phyloP scores from a whole-genome alignment of 1,139 yeast species.

The Taphrina communis region DNA sequence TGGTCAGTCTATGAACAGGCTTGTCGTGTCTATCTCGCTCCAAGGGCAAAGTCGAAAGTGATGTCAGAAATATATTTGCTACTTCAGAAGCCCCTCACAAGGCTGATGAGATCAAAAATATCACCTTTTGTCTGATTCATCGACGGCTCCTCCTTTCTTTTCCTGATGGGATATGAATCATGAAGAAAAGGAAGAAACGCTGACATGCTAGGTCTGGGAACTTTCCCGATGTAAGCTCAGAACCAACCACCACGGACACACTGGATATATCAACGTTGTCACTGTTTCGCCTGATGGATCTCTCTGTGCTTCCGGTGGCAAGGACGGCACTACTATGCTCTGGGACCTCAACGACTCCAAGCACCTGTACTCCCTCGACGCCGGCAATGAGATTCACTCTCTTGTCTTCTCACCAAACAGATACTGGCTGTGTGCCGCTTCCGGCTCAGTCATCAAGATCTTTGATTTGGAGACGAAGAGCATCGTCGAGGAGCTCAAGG shows the following conservation, averaged over 20 bases:
- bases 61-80: slow-evolving; percentile 76
- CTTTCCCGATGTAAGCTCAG: slow-evolving; percentile 81
- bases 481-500: slow-evolving; percentile 97
- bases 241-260: slow-evolving; percentile 99
- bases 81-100: slow-evolving; percentile 82
- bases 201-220: slow-evolving; percentile 81
- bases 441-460: slow-evolving; percentile 96
- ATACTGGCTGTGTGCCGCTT: slow-evolving; percentile 99
- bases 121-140: slow-evolving; percentile 45
- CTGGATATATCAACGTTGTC: slow-evolving; percentile 97
- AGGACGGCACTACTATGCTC: slow-evolving; percentile 98
- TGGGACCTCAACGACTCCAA: slow-evolving; percentile 94
- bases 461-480: slow-evolving; percentile 96
- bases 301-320: slow-evolving; percentile 98
- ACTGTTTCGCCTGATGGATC: slow-evolving; percentile 99
- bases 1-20: neutral
- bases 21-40: slow-evolving; percentile 16
- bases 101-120: slow-evolving; percentile 94
- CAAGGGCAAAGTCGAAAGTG: slow-evolving; percentile 36
- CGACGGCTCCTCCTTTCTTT: slow-evolving; percentile 31
- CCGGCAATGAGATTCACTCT: slow-evolving; percentile 97
- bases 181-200: neutral
- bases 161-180: neutral
- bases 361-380: slow-evolving; percentile 91
- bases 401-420: slow-evolving; percentile 99